phyloP scores from a whole-genome alignment of 1,139 yeast species.

The Zygosaccharomyces sapae region DNA sequence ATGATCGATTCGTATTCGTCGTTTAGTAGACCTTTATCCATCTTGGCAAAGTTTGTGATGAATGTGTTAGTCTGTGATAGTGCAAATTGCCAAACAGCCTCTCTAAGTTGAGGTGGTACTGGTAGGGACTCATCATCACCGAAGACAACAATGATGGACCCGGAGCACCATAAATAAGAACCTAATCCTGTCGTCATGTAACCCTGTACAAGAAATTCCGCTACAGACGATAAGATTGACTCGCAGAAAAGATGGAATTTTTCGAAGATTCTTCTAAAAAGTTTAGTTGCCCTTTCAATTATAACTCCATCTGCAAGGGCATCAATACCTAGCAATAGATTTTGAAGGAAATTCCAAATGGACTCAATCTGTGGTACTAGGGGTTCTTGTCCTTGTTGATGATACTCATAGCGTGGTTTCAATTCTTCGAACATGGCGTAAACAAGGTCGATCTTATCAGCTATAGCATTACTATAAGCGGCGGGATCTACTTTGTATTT shows the following conservation, averaged over 20 bases:
- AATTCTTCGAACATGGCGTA: slow-evolving; percentile 68
- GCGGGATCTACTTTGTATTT: slow-evolving; percentile 31
- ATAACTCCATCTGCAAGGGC: slow-evolving; percentile 27
- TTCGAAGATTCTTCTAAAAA: slow-evolving; percentile 62
- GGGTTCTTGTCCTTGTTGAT: slow-evolving; percentile 33
- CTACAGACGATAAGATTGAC: slow-evolving; percentile 61
- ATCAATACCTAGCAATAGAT: slow-evolving; percentile 24
- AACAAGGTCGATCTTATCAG: slow-evolving; percentile 72
- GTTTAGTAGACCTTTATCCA: slow-evolving; percentile 40
- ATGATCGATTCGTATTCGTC: slow-evolving; percentile 67
- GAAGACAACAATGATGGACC: slow-evolving; percentile 72
- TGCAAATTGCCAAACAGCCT: slow-evolving; percentile 50
- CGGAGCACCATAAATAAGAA: slow-evolving; percentile 88
- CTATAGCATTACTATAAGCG: slow-evolving; percentile 46
- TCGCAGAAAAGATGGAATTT: slow-evolving; percentile 49
- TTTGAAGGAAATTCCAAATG: slow-evolving; percentile 27
- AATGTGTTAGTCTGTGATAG: slow-evolving; percentile 45
- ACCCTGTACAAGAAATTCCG: slow-evolving; percentile 59
- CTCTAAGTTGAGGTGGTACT: slow-evolving; percentile 34
- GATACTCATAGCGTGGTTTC: slow-evolving; percentile 40
- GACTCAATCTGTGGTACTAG: slow-evolving; percentile 27
- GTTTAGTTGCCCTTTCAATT: slow-evolving; percentile 68
- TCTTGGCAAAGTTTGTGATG: slow-evolving; percentile 36
- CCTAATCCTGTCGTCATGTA: slow-evolving; percentile 69
- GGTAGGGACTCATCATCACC: slow-evolving; percentile 52